Percentiles rank a stretch among this genome's conserved stretches.
Evolutionary conservation across 2,329 filamentous ascomycete species (phyloP).

Genomic region (Colletotrichum spinosum): DNA sequence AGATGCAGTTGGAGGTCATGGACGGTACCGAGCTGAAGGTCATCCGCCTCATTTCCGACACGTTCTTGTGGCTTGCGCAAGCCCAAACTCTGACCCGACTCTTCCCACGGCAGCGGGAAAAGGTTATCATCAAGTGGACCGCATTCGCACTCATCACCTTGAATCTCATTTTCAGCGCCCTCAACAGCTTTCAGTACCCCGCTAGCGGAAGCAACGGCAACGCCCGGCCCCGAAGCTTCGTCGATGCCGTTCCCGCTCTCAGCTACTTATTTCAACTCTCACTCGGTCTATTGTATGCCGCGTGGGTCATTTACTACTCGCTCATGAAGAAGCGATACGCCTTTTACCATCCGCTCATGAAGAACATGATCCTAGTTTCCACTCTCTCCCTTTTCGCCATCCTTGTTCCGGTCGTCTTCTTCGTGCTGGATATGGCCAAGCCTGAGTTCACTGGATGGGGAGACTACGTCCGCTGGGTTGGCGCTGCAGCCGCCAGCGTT

Average conservation of each 20-base stretch:
- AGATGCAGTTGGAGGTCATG: slow-evolving; percentile 82
- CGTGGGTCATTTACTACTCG: slow-evolving; percentile 94
- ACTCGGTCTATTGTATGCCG: slow-evolving; percentile 87
- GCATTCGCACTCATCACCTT: slow-evolving; percentile 93
- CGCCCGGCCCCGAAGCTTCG: slow-evolving; percentile 79
- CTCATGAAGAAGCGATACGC: slow-evolving; percentile 92
- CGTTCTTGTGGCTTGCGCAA: slow-evolving; percentile 97
- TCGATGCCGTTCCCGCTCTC: slow-evolving; percentile 89
- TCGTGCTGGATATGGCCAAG: slow-evolving; percentile 89
- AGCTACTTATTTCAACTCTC: slow-evolving; percentile 92
- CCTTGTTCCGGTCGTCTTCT: slow-evolving; percentile 90
- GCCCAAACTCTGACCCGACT: slow-evolving; percentile 96
- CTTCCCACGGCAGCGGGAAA: slow-evolving; percentile 96
- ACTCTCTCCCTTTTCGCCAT: slow-evolving; percentile 83
- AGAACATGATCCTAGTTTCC: slow-evolving; percentile 86
- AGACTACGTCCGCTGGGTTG: slow-evolving; percentile 97
- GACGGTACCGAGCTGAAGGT: slow-evolving; percentile 88
- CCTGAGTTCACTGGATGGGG: slow-evolving; percentile 91
- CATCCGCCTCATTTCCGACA: slow-evolving; percentile 92
- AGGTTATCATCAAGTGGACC: slow-evolving; percentile 98
- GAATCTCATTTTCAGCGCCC: slow-evolving; percentile 89
- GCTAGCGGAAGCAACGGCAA: slow-evolving; percentile 63
- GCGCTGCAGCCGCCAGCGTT: slow-evolving; percentile 92
- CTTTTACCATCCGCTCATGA: slow-evolving; percentile 91
- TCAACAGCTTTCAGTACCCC: slow-evolving; percentile 83